phyloP scores from a whole-genome alignment of 2,329 filamentous ascomycete genomes.

The Botrytis cinerea region DNA sequence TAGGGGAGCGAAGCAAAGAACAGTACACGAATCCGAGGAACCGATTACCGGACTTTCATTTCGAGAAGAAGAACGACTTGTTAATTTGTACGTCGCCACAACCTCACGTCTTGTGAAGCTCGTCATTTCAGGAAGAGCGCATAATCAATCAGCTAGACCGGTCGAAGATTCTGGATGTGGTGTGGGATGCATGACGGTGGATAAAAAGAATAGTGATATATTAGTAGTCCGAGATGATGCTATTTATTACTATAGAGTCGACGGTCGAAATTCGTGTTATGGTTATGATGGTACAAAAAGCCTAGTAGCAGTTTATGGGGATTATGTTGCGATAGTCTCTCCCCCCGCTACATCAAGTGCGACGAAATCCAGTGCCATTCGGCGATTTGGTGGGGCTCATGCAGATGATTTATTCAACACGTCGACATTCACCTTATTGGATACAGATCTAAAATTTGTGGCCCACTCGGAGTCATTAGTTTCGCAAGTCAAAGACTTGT shows the following conservation, averaged over 20 bases:
- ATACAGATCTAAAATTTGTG: slow-evolving; percentile 86
- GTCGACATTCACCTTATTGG: slow-evolving; percentile 86
- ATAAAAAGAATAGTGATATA: slow-evolving; percentile 77
- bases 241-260: slow-evolving; percentile 86
- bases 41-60: slow-evolving; percentile 92
- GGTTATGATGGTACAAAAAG: slow-evolving; percentile 92
- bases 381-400: slow-evolving; percentile 71
- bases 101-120: slow-evolving; percentile 85
- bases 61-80: slow-evolving; percentile 57
- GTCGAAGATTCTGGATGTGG: slow-evolving; percentile 88
- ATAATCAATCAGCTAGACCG: slow-evolving; percentile 83
- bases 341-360: slow-evolving; percentile 59
- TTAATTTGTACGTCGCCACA: slow-evolving; percentile 88
- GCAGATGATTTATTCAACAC: slow-evolving; percentile 82
- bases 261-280: slow-evolving; percentile 83
- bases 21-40: slow-evolving; percentile 95
- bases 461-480: slow-evolving; percentile 85
- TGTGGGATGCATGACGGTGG: slow-evolving; percentile 92
- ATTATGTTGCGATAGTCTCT: slow-evolving; percentile 86
- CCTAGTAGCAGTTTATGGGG: slow-evolving; percentile 73
- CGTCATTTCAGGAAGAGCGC: slow-evolving; percentile 82
- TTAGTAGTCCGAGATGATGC: slow-evolving; percentile 94
- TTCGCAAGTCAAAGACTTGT: slow-evolving; percentile 75
- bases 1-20: slow-evolving; percentile 87
- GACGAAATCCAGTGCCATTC: slow-evolving; percentile 54